Evolutionary conservation across 441 rosid species (phyloP), one percentile per base, ranked within the genome.

Genomic region (Erodium moschatum): DNA sequence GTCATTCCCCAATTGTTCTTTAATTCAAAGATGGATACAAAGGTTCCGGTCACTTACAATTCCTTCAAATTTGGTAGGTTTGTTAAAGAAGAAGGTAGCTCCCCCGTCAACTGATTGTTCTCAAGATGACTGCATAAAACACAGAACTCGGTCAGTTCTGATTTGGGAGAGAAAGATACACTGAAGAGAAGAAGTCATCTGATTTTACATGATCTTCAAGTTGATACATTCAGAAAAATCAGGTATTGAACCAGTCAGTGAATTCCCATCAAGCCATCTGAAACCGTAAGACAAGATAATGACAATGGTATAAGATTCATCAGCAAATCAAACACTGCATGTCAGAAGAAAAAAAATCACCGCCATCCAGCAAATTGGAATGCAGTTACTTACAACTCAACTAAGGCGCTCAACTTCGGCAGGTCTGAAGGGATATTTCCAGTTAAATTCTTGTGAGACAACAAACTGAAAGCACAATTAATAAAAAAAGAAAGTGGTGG

Each of bases 211-310:
- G 78, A 87, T 87, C 81, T 78, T 76, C 81, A 94, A 75, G 81
- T 83, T 74, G 60, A 73, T 56, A 70, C 97, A 91, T 69, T 81
- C 79, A 60, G 84, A 80, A 80, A 94, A 87, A 83, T 94, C 96
- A 19, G 97, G 99, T 71, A 94, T 80, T 61, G 77, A 75, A 76
- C 97, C 99, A 16, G 86, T 86, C 68, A 94, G 74, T 24, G 83
- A 80, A 78, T 94, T 94, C 76, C 93, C 88, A 75, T 94, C 94
- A 29, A 94, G 96, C 99, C 91, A 78, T 73, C 99, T 94, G 83
- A 67, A 66, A 81, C 24, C 61, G 73, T n/a, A 65, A 74, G 60
- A 73, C 44, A 74, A 70, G 71, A 56, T 44, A 54, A 63, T 54
- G 21, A 18, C 12, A 64, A 69, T 5, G n/a, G 60, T 5, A 70